Percentiles rank a stretch among this genome's conserved stretches.
Evolutionary conservation across 2,329 filamentous ascomycete species (phyloP).

Genomic region (Fusarium sp.): DNA sequence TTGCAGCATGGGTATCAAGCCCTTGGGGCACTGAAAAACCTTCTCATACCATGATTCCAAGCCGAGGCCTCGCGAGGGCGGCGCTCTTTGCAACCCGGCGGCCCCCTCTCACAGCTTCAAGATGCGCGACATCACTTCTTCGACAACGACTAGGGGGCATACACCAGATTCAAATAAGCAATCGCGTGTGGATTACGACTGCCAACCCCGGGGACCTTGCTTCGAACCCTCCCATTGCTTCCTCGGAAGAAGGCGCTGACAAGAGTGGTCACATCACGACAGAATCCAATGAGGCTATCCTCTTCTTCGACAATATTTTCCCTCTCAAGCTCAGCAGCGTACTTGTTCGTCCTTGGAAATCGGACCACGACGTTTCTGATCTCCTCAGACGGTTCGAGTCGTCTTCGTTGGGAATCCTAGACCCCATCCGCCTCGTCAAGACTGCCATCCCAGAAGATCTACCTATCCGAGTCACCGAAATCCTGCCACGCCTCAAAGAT

Average conservation of each 20-base stretch:
- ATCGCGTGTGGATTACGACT: constrained; percentile 45
- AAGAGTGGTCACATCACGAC: constrained; percentile 86
- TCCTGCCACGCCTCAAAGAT: constrained; percentile 87
- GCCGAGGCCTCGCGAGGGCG: constrained; percentile 42
- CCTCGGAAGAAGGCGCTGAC: constrained; percentile 61
- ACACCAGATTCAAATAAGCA: not conserved
- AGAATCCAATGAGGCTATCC: constrained; percentile 79
- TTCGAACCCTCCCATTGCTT: constrained; percentile 15
- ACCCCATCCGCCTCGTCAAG: constrained; percentile 66
- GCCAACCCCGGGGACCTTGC: constrained; percentile 28
- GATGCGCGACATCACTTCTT: constrained; percentile 25
- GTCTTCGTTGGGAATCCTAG: constrained; percentile 61
- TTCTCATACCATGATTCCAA: constrained; percentile 40
- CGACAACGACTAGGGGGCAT: constrained; percentile 6
- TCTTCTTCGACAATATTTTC: constrained; percentile 94
- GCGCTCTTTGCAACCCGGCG: constrained; percentile 43
- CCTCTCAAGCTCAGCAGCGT: constrained; percentile 75
- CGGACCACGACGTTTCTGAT: constrained; percentile 62
- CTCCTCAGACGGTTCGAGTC: constrained; percentile 65
- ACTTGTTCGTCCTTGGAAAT: constrained; percentile 60
- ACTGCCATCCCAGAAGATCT: constrained; percentile 72
- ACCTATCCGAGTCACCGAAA: constrained; percentile 79
- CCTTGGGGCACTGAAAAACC: not conserved
- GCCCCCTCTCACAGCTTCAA: constrained; percentile 33
- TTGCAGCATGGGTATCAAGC: not conserved